Conservation (phyloP, 371 early-diverging fungal species). For the Mortierella sp. region DNA sequence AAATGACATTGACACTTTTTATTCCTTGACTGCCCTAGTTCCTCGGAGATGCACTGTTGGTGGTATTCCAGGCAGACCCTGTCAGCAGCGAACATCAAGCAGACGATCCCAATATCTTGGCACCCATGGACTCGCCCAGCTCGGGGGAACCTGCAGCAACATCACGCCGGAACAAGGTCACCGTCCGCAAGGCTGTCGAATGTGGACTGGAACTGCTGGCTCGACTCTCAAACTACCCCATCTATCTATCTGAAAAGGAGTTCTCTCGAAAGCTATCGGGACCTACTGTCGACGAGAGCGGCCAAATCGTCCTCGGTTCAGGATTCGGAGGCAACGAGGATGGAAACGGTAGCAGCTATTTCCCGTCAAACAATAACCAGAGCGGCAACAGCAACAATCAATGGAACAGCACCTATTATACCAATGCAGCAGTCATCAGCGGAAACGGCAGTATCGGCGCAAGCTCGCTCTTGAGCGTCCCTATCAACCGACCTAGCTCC, state of each 20-base stretch:
- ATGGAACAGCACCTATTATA: conserved; percentile 3
- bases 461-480: background rate
- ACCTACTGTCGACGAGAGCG: background rate
- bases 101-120: background rate
- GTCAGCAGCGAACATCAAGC: conserved; percentile 9
- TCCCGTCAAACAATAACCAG: background rate
- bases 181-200: conserved; percentile 67
- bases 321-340: conserved; percentile 1
- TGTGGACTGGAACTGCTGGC: conserved; percentile 69
- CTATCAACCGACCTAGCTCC: background rate
- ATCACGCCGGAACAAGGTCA: conserved; percentile 57
- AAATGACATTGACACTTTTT: too few relatives aligned
- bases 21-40: conserved; percentile 60
- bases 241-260: conserved; percentile 71
- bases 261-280: conserved; percentile 61
- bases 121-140: conserved; percentile 17
- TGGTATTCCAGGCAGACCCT: conserved; percentile 68
- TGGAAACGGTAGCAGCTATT: background rate
- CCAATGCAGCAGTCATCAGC: conserved; percentile 4
- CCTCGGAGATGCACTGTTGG: conserved; percentile 74
- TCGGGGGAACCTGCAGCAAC: conserved; percentile 19
- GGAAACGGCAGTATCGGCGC: background rate
- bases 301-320: background rate
- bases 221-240: conserved; percentile 69
- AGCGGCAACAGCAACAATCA: background rate